Evolutionary conservation across 306 rosid genomes (phyloP).

Genomic region (Fragaria vesca): DNA sequence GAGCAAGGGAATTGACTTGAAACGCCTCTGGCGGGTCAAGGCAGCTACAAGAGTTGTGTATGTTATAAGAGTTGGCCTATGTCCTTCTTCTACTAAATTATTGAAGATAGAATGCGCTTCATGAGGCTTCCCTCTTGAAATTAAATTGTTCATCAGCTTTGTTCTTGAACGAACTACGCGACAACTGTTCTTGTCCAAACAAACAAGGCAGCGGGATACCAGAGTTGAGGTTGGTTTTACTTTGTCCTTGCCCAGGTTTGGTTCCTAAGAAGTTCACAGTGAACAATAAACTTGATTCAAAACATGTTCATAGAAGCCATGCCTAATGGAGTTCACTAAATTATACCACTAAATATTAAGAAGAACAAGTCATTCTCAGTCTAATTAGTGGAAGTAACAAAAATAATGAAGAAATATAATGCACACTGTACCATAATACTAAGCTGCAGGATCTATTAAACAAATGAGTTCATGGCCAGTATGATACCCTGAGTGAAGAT

Average conservation of each 20-base stretch:
- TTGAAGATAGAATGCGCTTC: conserved; percentile 71
- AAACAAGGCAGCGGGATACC: conserved; percentile 56
- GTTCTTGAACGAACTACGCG: conserved; percentile 77
- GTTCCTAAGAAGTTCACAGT: conserved; percentile 39
- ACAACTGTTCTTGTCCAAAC: conserved; percentile 64
- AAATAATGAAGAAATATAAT: neutral
- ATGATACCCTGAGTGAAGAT: conserved; percentile 47
- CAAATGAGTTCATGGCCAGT: neutral
- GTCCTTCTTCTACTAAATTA: conserved; percentile 71
- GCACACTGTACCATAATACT: conserved; percentile 7
- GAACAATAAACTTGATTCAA: conserved; percentile 7
- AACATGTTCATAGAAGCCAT: neutral
- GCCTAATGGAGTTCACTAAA: neutral
- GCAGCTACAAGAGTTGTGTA: conserved; percentile 89
- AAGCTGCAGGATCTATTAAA: conserved; percentile 8
- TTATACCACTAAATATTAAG: neutral
- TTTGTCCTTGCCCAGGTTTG: conserved; percentile 35
- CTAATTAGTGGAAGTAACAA: neutral
- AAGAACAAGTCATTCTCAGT: neutral
- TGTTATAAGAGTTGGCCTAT: conserved; percentile 77
- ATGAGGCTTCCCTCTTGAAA: conserved; percentile 67
- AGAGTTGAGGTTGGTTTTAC: conserved; percentile 42
- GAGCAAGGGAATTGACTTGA: conserved; percentile 68
- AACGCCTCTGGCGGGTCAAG: conserved; percentile 74
- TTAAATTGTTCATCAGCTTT: conserved; percentile 70